Base-by-base conservation (phyloP, 129 eudicot species). In the Lactuca sativa region DNA sequence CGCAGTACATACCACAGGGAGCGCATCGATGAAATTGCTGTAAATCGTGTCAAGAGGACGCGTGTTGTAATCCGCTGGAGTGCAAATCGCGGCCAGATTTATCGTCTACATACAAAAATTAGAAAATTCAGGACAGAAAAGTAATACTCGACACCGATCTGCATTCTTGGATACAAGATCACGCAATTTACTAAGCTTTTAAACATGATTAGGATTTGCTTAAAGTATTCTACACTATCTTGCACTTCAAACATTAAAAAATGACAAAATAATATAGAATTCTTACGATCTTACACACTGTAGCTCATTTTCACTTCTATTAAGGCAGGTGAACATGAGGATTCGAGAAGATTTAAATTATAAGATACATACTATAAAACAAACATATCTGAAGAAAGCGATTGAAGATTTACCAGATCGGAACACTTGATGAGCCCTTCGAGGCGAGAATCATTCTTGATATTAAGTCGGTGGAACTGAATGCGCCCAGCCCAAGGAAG, bases 21-120 rank as follows among this genome's bases (percentile, higher is more conserved):
- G 90, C 15, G 98, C 97, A 83, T 90, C 98, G 10, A 87, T 87
- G 83, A 93, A 93, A 60, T 93, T 93, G 86, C 95, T 93, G 80
- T 93, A 93, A n/a, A 93, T 90, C 18, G 98, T 93, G 76, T 93
- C 98, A 32, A 93, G 88, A 9, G 98, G 98, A 58, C 97, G 92
- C 0, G 95, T 93, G 54, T 89, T 93, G 87, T 93, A 89, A 74
- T 93, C 97, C 12, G 98, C 97, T 37, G 98, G 98, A 48, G 98
- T 93, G 78, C 98, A 93, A 72, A 93, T 93, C 34, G 98, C 98
- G 31, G 97, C 98, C 70, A 93, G 86, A 82, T 93, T 93, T 70
- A 93, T 83, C 9, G 88, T 87, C 98, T 92, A 63, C 62, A 67
- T 14, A 63, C 72, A 36, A 3, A 58, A 12, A 47, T 71, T 47